Evolutionary conservation across 345 rosid genomes (phyloP).

Genomic region (Limnanthes douglasii): DNA sequence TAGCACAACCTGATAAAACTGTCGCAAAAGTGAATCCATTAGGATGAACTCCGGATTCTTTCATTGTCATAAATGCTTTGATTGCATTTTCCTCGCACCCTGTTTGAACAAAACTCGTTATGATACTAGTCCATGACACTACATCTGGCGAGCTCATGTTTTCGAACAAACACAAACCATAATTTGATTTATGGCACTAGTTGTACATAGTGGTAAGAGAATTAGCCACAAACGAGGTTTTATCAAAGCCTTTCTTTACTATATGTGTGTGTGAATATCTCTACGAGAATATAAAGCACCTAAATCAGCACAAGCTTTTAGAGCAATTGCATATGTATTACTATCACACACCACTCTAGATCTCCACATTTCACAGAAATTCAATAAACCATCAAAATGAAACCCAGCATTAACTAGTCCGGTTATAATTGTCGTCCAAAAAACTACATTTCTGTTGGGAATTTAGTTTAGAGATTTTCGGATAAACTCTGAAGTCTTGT

Average conservation of each 20-base stretch:
- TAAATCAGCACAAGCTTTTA: constrained; percentile 68
- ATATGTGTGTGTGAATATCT: constrained; percentile 63
- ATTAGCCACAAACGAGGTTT: constrained; percentile 45
- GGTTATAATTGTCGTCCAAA: constrained; percentile 77
- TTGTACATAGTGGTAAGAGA: constrained; percentile 58
- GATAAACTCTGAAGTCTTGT: no score
- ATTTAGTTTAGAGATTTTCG: no score
- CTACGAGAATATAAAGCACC: constrained; percentile 43
- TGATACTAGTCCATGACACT: constrained; percentile 70
- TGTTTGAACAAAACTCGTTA: constrained; percentile 35
- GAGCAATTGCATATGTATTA: constrained; percentile 38
- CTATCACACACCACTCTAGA: constrained; percentile 32
- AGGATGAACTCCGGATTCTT: constrained; percentile 34
- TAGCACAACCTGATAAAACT: constrained; percentile 46
- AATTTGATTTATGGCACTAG: constrained; percentile 57
- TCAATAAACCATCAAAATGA: constrained; percentile 32
- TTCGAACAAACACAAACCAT: constrained; percentile 40
- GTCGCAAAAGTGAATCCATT: constrained; percentile 64
- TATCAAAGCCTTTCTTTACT: constrained; percentile 37
- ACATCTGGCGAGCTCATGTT: constrained; percentile 48
- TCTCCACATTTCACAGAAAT: constrained; percentile 56
- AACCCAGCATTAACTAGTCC: constrained; percentile 56
- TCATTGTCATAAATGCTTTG: constrained; percentile 40
- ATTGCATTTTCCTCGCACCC: constrained; percentile 51
- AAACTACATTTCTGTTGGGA: constrained; percentile 45